phyloP scores from a whole-genome alignment of 2,329 filamentous ascomycete genomes.

The Xylaria sp. region DNA sequence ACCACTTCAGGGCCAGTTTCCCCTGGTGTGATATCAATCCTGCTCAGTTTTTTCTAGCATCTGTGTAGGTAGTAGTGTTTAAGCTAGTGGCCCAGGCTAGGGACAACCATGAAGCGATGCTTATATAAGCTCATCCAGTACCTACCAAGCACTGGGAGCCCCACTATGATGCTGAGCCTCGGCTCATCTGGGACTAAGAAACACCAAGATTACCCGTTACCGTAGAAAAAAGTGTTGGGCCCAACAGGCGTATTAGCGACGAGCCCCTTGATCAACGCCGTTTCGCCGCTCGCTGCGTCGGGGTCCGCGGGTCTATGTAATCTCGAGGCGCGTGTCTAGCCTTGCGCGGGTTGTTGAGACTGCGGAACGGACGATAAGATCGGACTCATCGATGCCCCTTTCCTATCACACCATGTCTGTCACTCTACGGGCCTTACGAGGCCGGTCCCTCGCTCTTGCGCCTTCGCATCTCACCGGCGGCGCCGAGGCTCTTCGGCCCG shows the following conservation, averaged over 20 bases:
- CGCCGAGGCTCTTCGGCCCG: slow-evolving; percentile 21
- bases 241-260: not conserved
- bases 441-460: slow-evolving; percentile 28
- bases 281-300: not conserved
- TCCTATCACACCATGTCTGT: slow-evolving; percentile 29
- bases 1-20: no score
- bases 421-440: slow-evolving; percentile 28
- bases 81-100: not conserved
- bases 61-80: no score
- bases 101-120: not conserved
- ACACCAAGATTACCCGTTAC: not conserved
- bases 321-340: not conserved
- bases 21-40: no score
- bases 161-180: slow-evolving; percentile 1
- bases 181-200: not conserved
- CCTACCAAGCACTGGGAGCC: not conserved
- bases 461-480: slow-evolving; percentile 21
- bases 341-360: not conserved
- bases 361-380: not conserved
- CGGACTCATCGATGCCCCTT: slow-evolving; percentile 8
- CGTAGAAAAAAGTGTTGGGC: not conserved
- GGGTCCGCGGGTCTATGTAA: not conserved
- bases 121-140: not conserved
- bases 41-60: no score
- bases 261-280: not conserved